Percentiles rank a stretch among this genome's conserved stretches.
These are phyloP conservation scores for Hirsutella minnesotensis DNA, from an alignment of 2,329 filamentous ascomycete species.

Conservation along the genomic window DNA sequence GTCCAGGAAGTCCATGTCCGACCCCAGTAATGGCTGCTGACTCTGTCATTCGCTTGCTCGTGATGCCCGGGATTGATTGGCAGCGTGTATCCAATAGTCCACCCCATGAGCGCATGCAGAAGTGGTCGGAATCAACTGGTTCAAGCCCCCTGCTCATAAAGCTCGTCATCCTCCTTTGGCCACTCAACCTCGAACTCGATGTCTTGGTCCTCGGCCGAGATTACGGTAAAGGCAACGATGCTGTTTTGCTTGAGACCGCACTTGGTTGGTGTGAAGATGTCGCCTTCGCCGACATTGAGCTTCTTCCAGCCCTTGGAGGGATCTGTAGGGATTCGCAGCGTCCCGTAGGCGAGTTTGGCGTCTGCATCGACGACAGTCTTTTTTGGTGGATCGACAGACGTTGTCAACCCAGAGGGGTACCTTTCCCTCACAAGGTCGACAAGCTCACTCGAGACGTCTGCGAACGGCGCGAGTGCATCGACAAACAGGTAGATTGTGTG, in stretches of 20 bases:
- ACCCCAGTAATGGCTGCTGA: too few relatives aligned
- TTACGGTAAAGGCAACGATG: conserved; percentile 37
- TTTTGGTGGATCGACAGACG: conserved; percentile 17
- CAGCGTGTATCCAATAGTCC: too few relatives aligned
- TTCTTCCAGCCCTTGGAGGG: conserved; percentile 36
- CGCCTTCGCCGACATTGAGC: conserved; percentile 23
- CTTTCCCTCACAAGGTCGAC: conserved; percentile 44
- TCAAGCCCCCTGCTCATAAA: conserved; percentile 12
- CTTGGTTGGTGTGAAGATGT: conserved; percentile 25
- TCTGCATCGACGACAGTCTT: conserved; percentile 27
- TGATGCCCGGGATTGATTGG: too few relatives aligned
- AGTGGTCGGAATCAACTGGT: too few relatives aligned
- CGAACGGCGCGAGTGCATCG: conserved; percentile 43
- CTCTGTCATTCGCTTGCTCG: too few relatives aligned
- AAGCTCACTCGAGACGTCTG: conserved; percentile 44
- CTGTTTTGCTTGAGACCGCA: conserved; percentile 34
- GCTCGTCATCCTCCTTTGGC: conserved; percentile 30
- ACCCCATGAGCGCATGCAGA: too few relatives aligned
- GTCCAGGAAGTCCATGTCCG: too few relatives aligned
- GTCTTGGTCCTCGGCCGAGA: conserved; percentile 19
- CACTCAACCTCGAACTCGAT: conserved; percentile 35
- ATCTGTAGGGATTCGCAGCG: conserved; percentile 32
- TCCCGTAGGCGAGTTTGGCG: conserved; percentile 33
- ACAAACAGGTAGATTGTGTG: conserved; percentile 60
- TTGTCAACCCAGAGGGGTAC: conserved; percentile 40